A percentile compares a stretch with the other conserved stretches of the same genome.
phyloP scores from a whole-genome alignment of 257 asterid species.

The Fraxinus excelsior region DNA sequence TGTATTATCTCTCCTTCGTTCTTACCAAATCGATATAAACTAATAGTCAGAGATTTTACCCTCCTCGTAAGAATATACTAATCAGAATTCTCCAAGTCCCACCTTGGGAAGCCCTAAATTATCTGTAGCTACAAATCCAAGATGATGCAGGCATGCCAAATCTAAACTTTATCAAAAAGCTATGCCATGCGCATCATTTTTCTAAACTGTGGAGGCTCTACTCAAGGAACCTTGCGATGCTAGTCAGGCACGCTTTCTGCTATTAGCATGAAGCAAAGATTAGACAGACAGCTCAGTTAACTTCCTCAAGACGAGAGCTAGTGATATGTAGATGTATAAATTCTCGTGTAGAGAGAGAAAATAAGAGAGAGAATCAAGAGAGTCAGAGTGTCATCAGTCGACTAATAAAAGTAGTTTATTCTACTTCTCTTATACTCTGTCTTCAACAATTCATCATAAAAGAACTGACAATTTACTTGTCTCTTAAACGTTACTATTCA shows the following conservation, averaged over 20 bases:
- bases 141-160: constrained; percentile 39
- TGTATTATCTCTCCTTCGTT: too few relatives aligned
- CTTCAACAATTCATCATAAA: not conserved
- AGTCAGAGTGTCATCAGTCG: not conserved
- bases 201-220: not conserved
- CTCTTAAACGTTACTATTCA: constrained; percentile 17
- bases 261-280: not conserved
- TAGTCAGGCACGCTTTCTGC: not conserved
- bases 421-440: constrained; percentile 28
- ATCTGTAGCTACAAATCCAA: constrained; percentile 27
- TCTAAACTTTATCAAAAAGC: not conserved
- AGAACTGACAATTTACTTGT: constrained; percentile 17
- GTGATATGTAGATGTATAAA: not conserved
- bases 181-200: constrained; percentile 2
- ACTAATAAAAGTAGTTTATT: constrained; percentile 16
- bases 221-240: not conserved
- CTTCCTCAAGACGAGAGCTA: not conserved
- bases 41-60: not conserved
- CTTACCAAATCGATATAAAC: too few relatives aligned
- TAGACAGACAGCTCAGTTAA: not conserved
- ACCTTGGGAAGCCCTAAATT: constrained; percentile 36
- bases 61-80: not conserved
- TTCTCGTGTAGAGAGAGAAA: constrained; percentile 7
- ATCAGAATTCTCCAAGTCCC: not conserved
- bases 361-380: not conserved